Evolutionary conservation across 805 yeast species (phyloP), one percentile per base, ranked within the genome.

Genomic region (Sungouiella thailandica): DNA sequence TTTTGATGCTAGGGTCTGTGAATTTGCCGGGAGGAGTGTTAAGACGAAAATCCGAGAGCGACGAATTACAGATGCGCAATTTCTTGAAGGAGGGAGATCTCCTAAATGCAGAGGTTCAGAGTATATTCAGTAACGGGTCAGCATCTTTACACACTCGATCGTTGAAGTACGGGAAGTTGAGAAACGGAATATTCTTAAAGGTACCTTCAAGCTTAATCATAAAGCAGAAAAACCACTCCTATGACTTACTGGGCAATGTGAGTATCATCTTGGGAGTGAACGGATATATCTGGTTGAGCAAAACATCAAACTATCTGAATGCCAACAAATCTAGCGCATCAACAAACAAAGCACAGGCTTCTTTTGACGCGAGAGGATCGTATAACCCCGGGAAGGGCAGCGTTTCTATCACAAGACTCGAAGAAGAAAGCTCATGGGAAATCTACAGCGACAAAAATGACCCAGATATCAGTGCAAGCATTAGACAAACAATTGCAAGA

Each of bases 21-120:
- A 93, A 93, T 57, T 70, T 93, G 42, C 99, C 99, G 2, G 98
- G 99, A 34, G 99, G 99, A 36, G 84, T 93, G 2, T 65, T 93
- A 49, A 76, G 98, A 60, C 75, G 98, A 52, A 93, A 94, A 57
- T 79, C 89, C 22, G 98, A 94, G 54, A 79, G 83, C 44, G 99
- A 93, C 64, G 98, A 93, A 62, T 69, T 93, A 44, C 96, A 90
- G 55, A 93, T 94, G 99, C 75, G 98, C 51, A 77, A 75, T 47
- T 86, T 89, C 51, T 65, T 93, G 47, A 93, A 93, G 55, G 99
- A 94, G 53, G 98, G 98, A 11, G 98, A 93, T 58, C 68, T 94
- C 41, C 68, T 93, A 39, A 93, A 93, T 55, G 96, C 97, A 27
- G 99, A 93, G 59, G 96, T 93, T 12, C 98, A 94, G 62, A 79